Base-by-base conservation (phyloP, 331 rosid genomes). In the Saraca asoca region DNA sequence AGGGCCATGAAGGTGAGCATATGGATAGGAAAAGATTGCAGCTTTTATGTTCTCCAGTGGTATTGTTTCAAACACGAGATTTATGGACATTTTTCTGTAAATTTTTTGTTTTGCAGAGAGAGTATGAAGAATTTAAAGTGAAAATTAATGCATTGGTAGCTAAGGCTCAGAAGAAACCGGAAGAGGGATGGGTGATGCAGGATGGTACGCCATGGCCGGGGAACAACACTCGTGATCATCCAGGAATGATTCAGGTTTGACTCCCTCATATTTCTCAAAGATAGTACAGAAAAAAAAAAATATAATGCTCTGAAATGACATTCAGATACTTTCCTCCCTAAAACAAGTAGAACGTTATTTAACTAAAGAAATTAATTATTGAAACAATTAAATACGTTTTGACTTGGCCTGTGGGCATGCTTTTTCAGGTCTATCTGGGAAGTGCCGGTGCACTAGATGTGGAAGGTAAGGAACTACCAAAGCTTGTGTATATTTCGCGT, bases 131-230 rank as follows among this genome's bases (percentile, higher is more conserved):
- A 75, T 92, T 92, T 77, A 89, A 89, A 74, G 95, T 92, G 74
- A 83, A 71, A 71, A 79, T 87, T 69, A 92, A 92, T 62, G 87
- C 90, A 41, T 62, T 92, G 75, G 96, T 87, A 48, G 81, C 98
- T 1, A 89, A 92, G 79, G 87, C 95, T 66, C 81, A 48, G 69
- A 92, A 89, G 79, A 92, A 87, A 80, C 96, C 98, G 16, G 96
- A 89, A 51, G 98, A 89, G 13, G 98, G 96, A 34, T 92, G 96
- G 96, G 88, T 92, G 42, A 85, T 92, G 93, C 91, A 83, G 78
- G 95, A 92, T 72, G 95, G 98, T 50, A 89, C 88, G 5, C 96
- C 96, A 16, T 92, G 98, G 98, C 98, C 98, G 2, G 98, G 98
- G 62, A 89, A 84, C 68, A 73, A 80, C 72, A 75, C 82, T 20